A percentile compares a stretch with the other conserved stretches of the same genome.
These are phyloP conservation scores for Raffaelea albimanens DNA, from an alignment of 2,329 filamentous ascomycete genomes.

Conservation along the genomic window DNA sequence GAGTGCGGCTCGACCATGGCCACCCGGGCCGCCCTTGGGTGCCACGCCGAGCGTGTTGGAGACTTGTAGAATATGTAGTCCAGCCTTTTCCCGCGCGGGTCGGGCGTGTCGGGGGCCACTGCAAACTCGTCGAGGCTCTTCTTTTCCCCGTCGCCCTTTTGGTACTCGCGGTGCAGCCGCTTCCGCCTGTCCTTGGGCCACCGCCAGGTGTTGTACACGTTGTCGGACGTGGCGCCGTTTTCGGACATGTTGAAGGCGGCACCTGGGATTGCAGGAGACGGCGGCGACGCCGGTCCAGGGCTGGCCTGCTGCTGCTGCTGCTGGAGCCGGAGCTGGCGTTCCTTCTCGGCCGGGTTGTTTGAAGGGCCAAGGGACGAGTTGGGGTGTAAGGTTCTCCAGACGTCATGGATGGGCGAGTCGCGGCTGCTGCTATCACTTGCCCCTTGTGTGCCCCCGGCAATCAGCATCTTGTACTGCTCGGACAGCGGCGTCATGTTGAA, in stretches of 20 bases:
- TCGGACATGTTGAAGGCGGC: constrained; percentile 67
- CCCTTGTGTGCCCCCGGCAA: no score
- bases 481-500: constrained; percentile 95
- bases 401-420: constrained; percentile 73
- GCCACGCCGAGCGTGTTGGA: constrained; percentile 42
- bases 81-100: constrained; percentile 72
- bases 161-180: constrained; percentile 8
- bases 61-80: constrained; percentile 78
- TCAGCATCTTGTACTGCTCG: constrained; percentile 73
- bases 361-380: constrained; percentile 68
- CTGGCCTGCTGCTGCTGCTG: background rate
- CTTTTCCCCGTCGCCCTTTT: background rate
- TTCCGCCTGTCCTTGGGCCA: constrained; percentile 45
- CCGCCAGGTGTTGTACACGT: constrained; percentile 83
- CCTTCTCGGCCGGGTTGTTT: constrained; percentile 57
- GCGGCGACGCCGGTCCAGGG: background rate
- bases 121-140: constrained; percentile 1
- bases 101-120: constrained; percentile 49
- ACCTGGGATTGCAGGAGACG: constrained; percentile 45
- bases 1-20: constrained; percentile 78
- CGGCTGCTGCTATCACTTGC: constrained; percentile 53
- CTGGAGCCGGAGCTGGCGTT: constrained; percentile 27
- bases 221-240: constrained; percentile 85
- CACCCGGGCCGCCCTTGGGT: constrained; percentile 60
- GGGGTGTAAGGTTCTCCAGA: constrained; percentile 77